phyloP scores from a whole-genome alignment of 1,284 basidiomycete genomes.

The Ceratobasidium sp. region DNA sequence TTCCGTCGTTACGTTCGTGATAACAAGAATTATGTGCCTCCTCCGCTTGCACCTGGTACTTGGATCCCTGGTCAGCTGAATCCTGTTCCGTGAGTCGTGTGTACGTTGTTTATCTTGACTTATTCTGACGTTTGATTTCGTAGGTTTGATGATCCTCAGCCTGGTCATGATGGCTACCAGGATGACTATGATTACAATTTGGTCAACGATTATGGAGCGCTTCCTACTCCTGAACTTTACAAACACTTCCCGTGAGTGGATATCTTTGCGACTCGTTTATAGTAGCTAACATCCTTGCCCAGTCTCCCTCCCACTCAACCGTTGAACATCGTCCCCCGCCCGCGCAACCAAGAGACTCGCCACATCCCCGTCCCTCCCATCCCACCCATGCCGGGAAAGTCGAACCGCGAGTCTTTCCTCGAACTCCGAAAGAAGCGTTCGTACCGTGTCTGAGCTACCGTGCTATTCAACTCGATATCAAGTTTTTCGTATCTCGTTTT shows the following conservation, averaged over 20 bases:
- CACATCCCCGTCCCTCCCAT: slow-evolving; percentile 14
- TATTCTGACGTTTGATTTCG: background rate
- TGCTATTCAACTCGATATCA: background rate
- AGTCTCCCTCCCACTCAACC: slow-evolving; percentile 13
- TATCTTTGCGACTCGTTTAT: background rate
- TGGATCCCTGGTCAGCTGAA: slow-evolving; percentile 40
- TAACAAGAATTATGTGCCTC: background rate
- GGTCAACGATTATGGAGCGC: background rate
- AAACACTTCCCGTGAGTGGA: slow-evolving; percentile 22
- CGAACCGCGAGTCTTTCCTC: slow-evolving; percentile 34
- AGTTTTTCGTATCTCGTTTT: background rate
- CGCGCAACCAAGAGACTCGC: background rate
- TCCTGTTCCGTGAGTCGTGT: slow-evolving; percentile 2
- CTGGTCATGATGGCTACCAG: background rate
- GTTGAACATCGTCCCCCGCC: background rate
- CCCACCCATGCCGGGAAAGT: slow-evolving; percentile 1
- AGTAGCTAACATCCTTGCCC: background rate
- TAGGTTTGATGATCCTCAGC: background rate
- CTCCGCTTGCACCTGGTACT: slow-evolving; percentile 15
- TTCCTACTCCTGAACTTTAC: slow-evolving; percentile 6
- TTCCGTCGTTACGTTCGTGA: slow-evolving; percentile 9
- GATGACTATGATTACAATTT: slow-evolving; percentile 14
- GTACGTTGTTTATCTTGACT: background rate
- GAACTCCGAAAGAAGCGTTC: slow-evolving; percentile 29
- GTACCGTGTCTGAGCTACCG: slow-evolving; percentile 6